Percentiles rank a stretch among this genome's conserved stretches.
These are phyloP conservation scores for Colletotrichum noveboracense DNA, from an alignment of 2,329 filamentous ascomycete genomes.

Conservation along the genomic window DNA sequence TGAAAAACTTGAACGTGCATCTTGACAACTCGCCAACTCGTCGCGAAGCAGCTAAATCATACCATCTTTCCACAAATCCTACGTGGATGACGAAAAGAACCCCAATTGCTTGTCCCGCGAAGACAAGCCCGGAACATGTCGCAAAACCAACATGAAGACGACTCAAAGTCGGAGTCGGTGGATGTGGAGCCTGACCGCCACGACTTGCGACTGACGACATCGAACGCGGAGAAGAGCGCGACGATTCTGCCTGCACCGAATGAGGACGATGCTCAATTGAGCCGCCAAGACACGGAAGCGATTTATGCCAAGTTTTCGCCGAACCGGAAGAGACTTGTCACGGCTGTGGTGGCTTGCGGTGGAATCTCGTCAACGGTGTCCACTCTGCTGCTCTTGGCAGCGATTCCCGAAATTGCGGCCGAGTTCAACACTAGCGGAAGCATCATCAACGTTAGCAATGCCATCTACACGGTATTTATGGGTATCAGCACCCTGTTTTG, in stretches of 20 bases:
- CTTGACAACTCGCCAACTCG: neutral
- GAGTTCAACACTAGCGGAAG: conserved; percentile 69
- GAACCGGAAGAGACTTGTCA: conserved; percentile 5
- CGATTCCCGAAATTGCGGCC: conserved; percentile 74
- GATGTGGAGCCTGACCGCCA: neutral
- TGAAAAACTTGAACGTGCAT: neutral
- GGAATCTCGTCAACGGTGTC: conserved; percentile 10
- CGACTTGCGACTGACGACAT: neutral
- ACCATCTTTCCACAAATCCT: neutral
- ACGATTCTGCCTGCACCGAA: neutral
- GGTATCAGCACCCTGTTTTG: conserved; percentile 69
- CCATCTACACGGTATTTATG: conserved; percentile 76
- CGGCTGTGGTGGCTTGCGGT: conserved; percentile 6
- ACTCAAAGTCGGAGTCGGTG: neutral
- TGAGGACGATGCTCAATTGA: neutral
- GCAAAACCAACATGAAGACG: neutral
- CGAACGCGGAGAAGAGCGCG: conserved; percentile 11
- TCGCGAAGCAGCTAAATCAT: neutral
- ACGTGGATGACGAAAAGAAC: neutral
- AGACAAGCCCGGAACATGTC: neutral
- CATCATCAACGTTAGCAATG: conserved; percentile 73
- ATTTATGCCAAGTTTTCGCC: conserved; percentile 2
- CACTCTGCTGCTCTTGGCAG: conserved; percentile 63
- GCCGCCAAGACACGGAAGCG: conserved; percentile 14
- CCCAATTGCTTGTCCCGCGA: neutral